phyloP scores from a whole-genome alignment of 768 basidiomycete genomes.

The Pholiota microspora region DNA sequence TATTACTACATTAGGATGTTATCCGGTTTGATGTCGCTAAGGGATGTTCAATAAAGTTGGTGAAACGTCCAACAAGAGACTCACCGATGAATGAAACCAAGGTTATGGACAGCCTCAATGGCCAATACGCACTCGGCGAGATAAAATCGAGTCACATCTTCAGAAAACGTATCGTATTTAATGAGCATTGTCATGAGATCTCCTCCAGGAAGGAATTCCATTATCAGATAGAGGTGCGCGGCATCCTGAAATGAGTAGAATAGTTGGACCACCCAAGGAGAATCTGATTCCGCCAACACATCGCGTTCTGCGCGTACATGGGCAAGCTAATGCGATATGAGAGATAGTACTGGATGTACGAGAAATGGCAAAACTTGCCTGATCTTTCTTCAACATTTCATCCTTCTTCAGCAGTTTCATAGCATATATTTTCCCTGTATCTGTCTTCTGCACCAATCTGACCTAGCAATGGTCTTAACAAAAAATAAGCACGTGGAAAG shows the following conservation, averaged over 20 bases:
- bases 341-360: neutral
- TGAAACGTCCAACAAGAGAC: constrained; percentile 15
- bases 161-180: constrained; percentile 98
- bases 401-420: constrained; percentile 98
- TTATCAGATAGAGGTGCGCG: constrained; percentile 90
- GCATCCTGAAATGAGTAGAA: constrained; percentile 99
- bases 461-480: constrained; percentile 42
- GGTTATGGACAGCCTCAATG: constrained; percentile 95
- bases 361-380: constrained; percentile 50
- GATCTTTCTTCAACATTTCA: constrained; percentile 99
- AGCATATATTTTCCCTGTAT: constrained; percentile 97
- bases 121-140: constrained; percentile 98
- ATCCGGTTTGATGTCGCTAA: constrained; percentile 97
- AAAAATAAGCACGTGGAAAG: neutral
- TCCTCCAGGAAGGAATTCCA: constrained; percentile 98
- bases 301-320: constrained; percentile 98
- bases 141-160: constrained; percentile 97
- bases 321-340: constrained; percentile 60
- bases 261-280: constrained; percentile 94
- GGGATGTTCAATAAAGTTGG: neutral
- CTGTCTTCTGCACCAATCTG: constrained; percentile 91
- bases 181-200: constrained; percentile 99
- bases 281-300: constrained; percentile 93
- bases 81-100: constrained; percentile 97
- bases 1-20: constrained; percentile 62